Base-by-base conservation (phyloP, 257 asterid species). In the Solanum stenotomum region DNA sequence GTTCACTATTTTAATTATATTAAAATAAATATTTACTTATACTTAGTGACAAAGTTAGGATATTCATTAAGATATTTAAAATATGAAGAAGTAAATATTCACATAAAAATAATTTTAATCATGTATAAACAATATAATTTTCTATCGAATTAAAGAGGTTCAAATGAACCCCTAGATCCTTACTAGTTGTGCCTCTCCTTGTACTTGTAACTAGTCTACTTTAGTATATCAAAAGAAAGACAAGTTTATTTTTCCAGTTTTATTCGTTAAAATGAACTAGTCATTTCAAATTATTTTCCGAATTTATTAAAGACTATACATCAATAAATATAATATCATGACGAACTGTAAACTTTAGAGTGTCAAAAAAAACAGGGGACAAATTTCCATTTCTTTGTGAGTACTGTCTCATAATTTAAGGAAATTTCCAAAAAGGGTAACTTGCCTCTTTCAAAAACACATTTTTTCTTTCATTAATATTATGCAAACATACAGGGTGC, bases 401-500 rank as follows among this genome's bases (percentile, higher is more conserved):
- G 1, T 38, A 40, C 15, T 40, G 63, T 42, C n/a, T n/a, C 20
- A 13, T 38, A 56, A 56, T 56, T 20, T 20, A 56, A 56, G 67
- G 25, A n/a, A 25, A 78, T 25, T 78, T 42, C 37, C 65, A 2
- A 25, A 77, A 10, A 75, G 0, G 31, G 63, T 59, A 78, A 37
- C 25, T 78, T 78, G 84, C n/a, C 23, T 78, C 37, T 42, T 78
- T 25, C 37, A 25, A 14, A 25, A 5, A 42, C 18, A 15, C 65
- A 42, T 27, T 42, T 6, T 44, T 42, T 8, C 18, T 16, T 79
- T n/a, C 61, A 11, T 63, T 63, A 13, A 5, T 52, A 49, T 27
- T 27, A 82, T 82, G 42, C 1, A 18, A 49, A 61, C 59, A 65
- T 18, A 29, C 78, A 90, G 92, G 90, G 4, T 82, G 88, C 29